A percentile compares a stretch with the other conserved stretches of the same genome.
Evolutionary conservation across 108 stramenopile genomes (phyloP).

Genomic region (Epithemia pelagica): DNA sequence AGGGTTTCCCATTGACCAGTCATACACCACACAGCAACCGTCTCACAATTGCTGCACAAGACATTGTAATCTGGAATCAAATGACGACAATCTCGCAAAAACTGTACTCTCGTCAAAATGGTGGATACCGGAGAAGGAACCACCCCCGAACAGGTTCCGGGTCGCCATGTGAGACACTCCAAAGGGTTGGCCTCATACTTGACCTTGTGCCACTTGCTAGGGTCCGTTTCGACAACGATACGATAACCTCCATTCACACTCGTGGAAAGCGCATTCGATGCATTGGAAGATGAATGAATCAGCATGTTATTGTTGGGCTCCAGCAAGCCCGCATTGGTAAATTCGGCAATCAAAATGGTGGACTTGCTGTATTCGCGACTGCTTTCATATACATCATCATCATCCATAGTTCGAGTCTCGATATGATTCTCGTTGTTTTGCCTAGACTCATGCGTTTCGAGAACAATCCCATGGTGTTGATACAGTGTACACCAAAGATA

Average conservation of each 20-base stretch:
- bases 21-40: conserved; percentile 40
- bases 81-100: conserved; percentile 11
- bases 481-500: conserved; percentile 31
- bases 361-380: background rate
- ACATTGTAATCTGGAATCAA: conserved; percentile 28
- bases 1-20: conserved; percentile 26
- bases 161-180: conserved; percentile 18
- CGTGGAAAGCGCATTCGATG: conserved; percentile 8
- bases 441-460: background rate
- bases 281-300: conserved; percentile 13
- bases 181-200: conserved; percentile 19
- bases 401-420: too few species aligned
- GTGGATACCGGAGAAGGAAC: background rate
- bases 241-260: conserved; percentile 13
- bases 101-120: conserved; percentile 15
- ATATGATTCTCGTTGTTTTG: too few species aligned
- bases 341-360: conserved; percentile 26
- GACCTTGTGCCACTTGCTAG: conserved; percentile 27
- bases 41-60: conserved; percentile 35
- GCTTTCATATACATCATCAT: background rate
- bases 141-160: conserved; percentile 18
- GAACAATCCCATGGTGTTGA: conserved; percentile 42
- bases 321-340: conserved; percentile 25
- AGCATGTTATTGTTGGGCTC: conserved; percentile 14
- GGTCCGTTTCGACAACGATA: conserved; percentile 6